A percentile compares a stretch with the other conserved stretches of the same genome.
phyloP scores from a whole-genome alignment of 768 basidiomycete species.

The Tremella yokohamensis region DNA sequence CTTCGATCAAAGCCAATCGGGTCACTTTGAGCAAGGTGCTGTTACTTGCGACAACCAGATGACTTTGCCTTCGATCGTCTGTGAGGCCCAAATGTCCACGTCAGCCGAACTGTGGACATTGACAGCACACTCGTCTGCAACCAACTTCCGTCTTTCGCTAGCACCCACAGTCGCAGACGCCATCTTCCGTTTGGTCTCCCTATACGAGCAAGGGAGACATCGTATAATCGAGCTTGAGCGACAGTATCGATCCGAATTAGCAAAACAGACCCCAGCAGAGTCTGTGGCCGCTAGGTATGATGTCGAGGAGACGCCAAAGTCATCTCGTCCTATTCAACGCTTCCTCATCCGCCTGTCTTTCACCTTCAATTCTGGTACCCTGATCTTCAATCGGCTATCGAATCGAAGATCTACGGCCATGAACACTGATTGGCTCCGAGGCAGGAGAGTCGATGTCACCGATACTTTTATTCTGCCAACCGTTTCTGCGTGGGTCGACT shows the following conservation, averaged over 20 bases:
- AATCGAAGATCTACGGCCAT: constrained; percentile 23
- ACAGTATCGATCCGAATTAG: constrained; percentile 33
- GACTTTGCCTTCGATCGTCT: constrained; percentile 32
- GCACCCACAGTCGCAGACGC: constrained; percentile 39
- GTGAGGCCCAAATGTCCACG: constrained; percentile 39
- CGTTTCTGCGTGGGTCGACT: constrained; percentile 40
- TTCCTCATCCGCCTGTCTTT: constrained; percentile 60
- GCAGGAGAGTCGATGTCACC: constrained; percentile 60
- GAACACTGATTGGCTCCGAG: constrained; percentile 51
- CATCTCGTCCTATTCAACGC: constrained; percentile 16
- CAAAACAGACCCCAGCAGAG: constrained; percentile 14
- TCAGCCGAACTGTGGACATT: constrained; percentile 30
- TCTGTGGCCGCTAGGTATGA: constrained; percentile 52
- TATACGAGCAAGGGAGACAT: constrained; percentile 42
- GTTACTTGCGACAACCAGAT: constrained; percentile 44
- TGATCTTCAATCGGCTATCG: constrained; percentile 63
- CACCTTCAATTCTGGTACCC: constrained; percentile 78
- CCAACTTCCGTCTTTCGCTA: constrained; percentile 42
- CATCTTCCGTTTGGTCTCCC: constrained; percentile 38
- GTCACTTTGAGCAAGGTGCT: constrained; percentile 60
- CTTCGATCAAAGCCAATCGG: constrained; percentile 69
- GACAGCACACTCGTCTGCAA: constrained; percentile 42
- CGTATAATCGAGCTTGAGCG: constrained; percentile 33
- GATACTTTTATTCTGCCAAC: constrained; percentile 60
- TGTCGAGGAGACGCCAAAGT: constrained; percentile 7